Evolutionary conservation across 345 rosid species (phyloP).

Genomic region (Gossypioides kirkii): DNA sequence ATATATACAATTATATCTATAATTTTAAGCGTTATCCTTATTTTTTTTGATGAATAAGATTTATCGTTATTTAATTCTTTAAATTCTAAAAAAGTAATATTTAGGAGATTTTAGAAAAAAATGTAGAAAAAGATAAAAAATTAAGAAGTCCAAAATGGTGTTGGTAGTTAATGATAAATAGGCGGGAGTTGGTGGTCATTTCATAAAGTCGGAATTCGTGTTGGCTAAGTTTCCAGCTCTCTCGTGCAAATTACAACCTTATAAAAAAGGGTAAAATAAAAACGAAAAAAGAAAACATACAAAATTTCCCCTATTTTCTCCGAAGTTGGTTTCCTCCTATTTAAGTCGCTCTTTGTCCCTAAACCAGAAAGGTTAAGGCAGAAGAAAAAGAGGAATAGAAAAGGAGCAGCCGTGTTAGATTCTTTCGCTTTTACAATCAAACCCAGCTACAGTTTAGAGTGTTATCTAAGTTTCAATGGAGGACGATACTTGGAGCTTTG

Average conservation of each 20-base stretch:
- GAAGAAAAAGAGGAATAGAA: background rate
- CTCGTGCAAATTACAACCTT: background rate
- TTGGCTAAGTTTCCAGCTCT: conserved; percentile 11
- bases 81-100: background rate
- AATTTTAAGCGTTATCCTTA: too few species aligned
- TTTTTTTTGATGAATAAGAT: too few species aligned
- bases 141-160: too few species aligned
- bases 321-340: background rate
- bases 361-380: background rate
- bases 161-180: conserved; percentile 14
- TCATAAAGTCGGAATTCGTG: conserved; percentile 14
- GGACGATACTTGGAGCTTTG: conserved; percentile 43
- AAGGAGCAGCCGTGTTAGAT: conserved; percentile 11
- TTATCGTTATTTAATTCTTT: too few species aligned
- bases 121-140: too few species aligned
- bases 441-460: background rate
- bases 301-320: conserved; percentile 6
- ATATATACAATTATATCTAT: too few species aligned
- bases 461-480: conserved; percentile 30
- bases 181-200: conserved; percentile 30
- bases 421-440: background rate
- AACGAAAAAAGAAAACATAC: background rate
- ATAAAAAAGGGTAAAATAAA: background rate
- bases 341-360: background rate
- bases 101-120: background rate